phyloP scores from a whole-genome alignment of 2,329 filamentous ascomycete species.

The Cadophora sp. region DNA sequence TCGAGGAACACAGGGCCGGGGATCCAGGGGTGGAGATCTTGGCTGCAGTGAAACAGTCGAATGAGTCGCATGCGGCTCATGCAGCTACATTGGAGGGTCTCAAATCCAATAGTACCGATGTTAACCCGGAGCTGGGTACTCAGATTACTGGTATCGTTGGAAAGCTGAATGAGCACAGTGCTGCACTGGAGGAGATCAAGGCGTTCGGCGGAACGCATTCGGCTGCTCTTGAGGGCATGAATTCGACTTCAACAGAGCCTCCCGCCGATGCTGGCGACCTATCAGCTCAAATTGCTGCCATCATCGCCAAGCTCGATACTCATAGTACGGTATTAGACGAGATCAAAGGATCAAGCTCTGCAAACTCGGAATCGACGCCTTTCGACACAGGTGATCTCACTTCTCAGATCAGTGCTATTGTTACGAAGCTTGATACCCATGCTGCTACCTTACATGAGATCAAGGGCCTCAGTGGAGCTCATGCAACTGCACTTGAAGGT shows the following conservation, averaged over 20 bases:
- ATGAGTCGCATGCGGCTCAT: constrained; percentile 30
- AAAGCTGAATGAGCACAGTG: constrained; percentile 22
- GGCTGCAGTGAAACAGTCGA: constrained; percentile 36
- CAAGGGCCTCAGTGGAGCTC: constrained; percentile 25
- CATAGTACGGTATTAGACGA: constrained; percentile 26
- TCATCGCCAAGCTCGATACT: constrained; percentile 24
- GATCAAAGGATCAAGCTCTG: constrained; percentile 37
- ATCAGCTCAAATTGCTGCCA: constrained; percentile 16
- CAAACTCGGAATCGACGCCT: constrained; percentile 22
- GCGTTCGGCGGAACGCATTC: constrained; percentile 18
- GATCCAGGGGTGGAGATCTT: constrained; percentile 37
- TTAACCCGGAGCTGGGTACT: constrained; percentile 7
- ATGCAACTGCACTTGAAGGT: constrained; percentile 27
- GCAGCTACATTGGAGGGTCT: constrained; percentile 9
- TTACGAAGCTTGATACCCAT: constrained; percentile 15
- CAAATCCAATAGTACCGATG: constrained; percentile 17
- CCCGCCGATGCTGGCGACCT: constrained; percentile 8
- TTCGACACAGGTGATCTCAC: constrained; percentile 25
- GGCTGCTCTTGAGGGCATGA: constrained; percentile 24
- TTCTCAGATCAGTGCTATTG: constrained; percentile 24
- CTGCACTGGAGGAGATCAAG: constrained; percentile 22
- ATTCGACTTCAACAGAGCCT: background rate
- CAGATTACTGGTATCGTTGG: constrained; percentile 22
- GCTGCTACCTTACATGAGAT: constrained; percentile 23
- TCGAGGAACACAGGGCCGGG: constrained; percentile 33